Percentiles rank a stretch among this genome's conserved stretches.
phyloP scores from a whole-genome alignment of 768 basidiomycete genomes.

The Suillus plorans region DNA sequence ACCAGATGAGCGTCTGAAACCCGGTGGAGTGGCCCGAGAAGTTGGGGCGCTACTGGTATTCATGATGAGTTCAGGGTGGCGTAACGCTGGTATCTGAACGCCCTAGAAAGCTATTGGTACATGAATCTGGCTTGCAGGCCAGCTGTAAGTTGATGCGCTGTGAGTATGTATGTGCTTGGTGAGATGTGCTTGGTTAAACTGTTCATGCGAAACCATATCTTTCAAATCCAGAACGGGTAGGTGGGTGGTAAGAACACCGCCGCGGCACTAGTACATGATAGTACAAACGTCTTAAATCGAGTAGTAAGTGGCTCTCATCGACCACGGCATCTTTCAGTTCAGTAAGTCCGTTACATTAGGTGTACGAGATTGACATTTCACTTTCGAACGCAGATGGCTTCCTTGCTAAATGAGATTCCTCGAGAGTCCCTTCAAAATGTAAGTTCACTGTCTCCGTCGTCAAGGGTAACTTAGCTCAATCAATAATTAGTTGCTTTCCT shows the following conservation, averaged over 20 bases:
- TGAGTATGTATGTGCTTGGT: background rate
- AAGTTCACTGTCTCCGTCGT: slow-evolving; percentile 14
- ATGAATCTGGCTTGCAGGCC: slow-evolving; percentile 10
- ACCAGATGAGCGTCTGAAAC: slow-evolving; percentile 46
- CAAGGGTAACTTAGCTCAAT: slow-evolving; percentile 9
- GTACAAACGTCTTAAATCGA: background rate
- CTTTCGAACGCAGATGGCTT: background rate
- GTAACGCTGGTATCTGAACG: slow-evolving; percentile 3
- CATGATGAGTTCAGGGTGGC: slow-evolving; percentile 25
- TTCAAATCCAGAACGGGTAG: slow-evolving; percentile 7
- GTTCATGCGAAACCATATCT: slow-evolving; percentile 5
- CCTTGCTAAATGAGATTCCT: slow-evolving; percentile 28
- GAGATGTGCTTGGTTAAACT: background rate
- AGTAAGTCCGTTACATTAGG: background rate
- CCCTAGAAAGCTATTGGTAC: slow-evolving; percentile 1
- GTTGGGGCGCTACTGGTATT: slow-evolving; percentile 36
- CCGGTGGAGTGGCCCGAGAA: slow-evolving; percentile 43
- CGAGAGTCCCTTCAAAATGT: slow-evolving; percentile 37
- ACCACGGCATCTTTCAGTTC: background rate
- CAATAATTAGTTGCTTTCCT: slow-evolving; percentile 42
- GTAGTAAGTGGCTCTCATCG: background rate
- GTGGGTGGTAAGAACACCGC: background rate
- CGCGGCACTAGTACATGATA: too few species aligned
- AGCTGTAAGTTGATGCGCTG: slow-evolving; percentile 5
- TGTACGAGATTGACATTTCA: background rate